phyloP scores from a whole-genome alignment of 108 stramenopile genomes.

The Chaetoceros muelleri region DNA sequence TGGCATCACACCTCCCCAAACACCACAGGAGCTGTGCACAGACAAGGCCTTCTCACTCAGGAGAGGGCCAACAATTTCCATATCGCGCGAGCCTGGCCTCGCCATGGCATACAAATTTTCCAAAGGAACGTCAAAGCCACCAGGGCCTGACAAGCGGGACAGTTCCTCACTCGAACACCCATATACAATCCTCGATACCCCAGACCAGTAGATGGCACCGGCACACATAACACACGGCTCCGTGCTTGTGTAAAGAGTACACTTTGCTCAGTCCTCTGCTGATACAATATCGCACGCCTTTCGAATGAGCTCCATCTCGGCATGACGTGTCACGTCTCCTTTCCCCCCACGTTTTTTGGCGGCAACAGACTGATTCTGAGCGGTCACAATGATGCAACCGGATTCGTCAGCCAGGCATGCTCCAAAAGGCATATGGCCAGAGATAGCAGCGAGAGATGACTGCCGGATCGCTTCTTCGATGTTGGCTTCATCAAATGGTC shows the following conservation, averaged over 20 bases:
- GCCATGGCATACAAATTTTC: conserved; percentile 9
- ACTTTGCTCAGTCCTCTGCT: conserved; percentile 6
- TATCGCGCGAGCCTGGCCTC: conserved; percentile 8
- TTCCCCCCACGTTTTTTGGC: conserved; percentile 12
- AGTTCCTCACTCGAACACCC: conserved; percentile 11
- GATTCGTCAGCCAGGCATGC: conserved; percentile 14
- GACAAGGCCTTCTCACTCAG: conserved; percentile 13
- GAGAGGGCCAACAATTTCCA: conserved; percentile 10
- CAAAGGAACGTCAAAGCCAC: conserved; percentile 23
- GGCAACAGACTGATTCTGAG: conserved; percentile 9
- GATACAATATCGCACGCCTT: conserved; percentile 3
- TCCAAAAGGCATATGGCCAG: conserved; percentile 25
- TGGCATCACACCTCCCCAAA: conserved; percentile 8
- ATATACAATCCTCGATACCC: conserved; percentile 16
- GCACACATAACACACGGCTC: conserved; percentile 39
- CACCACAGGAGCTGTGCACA: conserved; percentile 11
- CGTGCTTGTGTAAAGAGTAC: conserved; percentile 19
- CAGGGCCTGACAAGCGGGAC: conserved; percentile 17
- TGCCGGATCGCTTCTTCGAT: conserved; percentile 2
- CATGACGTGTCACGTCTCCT: conserved; percentile 25
- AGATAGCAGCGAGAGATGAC: not conserved
- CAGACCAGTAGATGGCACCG: conserved; percentile 24
- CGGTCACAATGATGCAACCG: conserved; percentile 4
- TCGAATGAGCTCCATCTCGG: conserved; percentile 26
- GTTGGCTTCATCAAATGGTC: conserved; percentile 1